Base-by-base conservation (phyloP, 139 green algal species). In the Asterochloris sp. region DNA sequence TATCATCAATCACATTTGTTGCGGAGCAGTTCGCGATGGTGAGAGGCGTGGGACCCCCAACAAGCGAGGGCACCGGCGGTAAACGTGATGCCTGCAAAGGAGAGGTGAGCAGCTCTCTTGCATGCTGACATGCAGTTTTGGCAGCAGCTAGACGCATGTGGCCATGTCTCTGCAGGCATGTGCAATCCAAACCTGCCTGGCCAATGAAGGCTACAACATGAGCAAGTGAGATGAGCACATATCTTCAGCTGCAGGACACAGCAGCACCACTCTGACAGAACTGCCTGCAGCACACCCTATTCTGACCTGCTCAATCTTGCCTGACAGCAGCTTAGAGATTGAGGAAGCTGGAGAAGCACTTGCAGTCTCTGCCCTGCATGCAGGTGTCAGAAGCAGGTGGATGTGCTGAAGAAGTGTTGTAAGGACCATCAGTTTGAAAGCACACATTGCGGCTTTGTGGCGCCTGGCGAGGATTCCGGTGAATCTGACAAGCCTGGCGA, bases 371-470 rank as follows among this genome's bases (percentile, higher is more conserved):
- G 38, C 38, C 38, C 38, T 54, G 38, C 38, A 6, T 54, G 38
- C 38, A 54, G 66, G 66, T 73, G 66, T 29, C 21, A 82, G 64
- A 29, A 74, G n/a, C 68, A 82, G 66, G 78, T 82, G 24, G 63
- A 82, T 26, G 61, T 29, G n/a, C 27, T 82, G 28, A 82, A 82
- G 16, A 64, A 64, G 10, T 82, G 78, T 17, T 82, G 78, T 73
- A 27, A 62, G 1, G 27, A 82, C 27, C 62, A 74, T 8, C 26
- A 73, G 10, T 63, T 29, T 12, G 28, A 74, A 29, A 74, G 61
- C 61, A 62, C 73, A 62, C 78, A 82, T 63, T 82, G 78, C 62
- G 78, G 63, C 27, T 73, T 82, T 64, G 78, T 74, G 60, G 78
- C 61, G 19, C 67, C 76, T 12, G 54, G 68, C 60, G 68, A 61